Evolutionary conservation across 345 rosid species (phyloP).

Genomic region (Syzygium aromaticum): DNA sequence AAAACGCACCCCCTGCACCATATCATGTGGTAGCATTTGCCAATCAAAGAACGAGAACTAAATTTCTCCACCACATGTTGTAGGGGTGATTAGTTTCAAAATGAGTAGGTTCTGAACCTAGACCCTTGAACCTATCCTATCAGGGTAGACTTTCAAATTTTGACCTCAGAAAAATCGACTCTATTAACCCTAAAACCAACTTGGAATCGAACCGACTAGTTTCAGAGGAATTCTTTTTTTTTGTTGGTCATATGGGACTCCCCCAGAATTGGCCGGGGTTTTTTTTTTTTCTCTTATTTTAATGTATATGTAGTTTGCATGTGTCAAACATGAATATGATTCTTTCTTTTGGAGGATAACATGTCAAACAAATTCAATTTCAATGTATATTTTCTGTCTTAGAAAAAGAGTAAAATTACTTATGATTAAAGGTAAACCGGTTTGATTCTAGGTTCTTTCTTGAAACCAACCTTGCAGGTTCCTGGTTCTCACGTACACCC

Average conservation of each 20-base stretch:
- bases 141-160: background rate
- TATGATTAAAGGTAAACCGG: background rate
- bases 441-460: background rate
- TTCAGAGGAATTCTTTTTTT: background rate
- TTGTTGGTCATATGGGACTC: too few relatives aligned
- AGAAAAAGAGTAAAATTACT: background rate
- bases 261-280: accelerated
- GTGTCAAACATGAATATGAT: background rate
- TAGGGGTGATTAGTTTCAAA: background rate
- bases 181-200: background rate
- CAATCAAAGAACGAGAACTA: background rate
- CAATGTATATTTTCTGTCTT: background rate
- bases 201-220: accelerated
- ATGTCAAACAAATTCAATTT: background rate
- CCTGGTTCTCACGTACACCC: background rate
- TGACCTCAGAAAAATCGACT: background rate
- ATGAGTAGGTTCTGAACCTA: background rate
- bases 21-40: background rate
- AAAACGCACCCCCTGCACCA: background rate
- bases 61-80: background rate
- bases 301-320: background rate
- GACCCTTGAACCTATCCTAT: background rate
- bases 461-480: background rate
- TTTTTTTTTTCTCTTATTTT: background rate
- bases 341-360: background rate